Conservation (phyloP, 768 basidiomycete species). For the Hygrophorus russula region DNA sequence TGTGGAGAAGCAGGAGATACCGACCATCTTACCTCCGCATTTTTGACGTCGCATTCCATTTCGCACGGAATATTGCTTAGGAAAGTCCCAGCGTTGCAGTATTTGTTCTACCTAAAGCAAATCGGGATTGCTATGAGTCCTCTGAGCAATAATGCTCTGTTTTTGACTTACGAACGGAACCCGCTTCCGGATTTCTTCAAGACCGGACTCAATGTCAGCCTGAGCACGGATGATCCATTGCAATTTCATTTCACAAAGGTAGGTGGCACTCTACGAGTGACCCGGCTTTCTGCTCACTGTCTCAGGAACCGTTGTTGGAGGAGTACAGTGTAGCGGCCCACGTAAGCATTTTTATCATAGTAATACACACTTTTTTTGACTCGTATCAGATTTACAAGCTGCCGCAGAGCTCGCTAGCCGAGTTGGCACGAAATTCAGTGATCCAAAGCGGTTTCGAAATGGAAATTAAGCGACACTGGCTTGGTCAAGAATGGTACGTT, state of each 20-base stretch:
- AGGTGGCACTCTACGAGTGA: slow-evolving; percentile 9
- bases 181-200: slow-evolving; percentile 97
- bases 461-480: slow-evolving; percentile 93
- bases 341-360: slow-evolving; percentile 30
- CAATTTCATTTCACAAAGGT: slow-evolving; percentile 99
- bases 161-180: slow-evolving; percentile 94
- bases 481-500: slow-evolving; percentile 88
- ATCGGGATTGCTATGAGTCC: slow-evolving; percentile 99
- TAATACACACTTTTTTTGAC: not conserved
- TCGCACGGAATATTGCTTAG: slow-evolving; percentile 98
- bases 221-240: slow-evolving; percentile 91
- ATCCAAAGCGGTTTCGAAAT: slow-evolving; percentile 97
- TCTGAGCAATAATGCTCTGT: slow-evolving; percentile 93
- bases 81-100: slow-evolving; percentile 95
- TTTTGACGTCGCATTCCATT: slow-evolving; percentile 94
- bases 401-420: slow-evolving; percentile 87
- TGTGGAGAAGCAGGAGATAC: slow-evolving; percentile 98
- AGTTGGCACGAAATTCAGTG: slow-evolving; percentile 97
- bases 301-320: slow-evolving; percentile 84
- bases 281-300: not conserved
- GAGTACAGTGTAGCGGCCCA: slow-evolving; percentile 98
- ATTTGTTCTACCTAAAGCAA: slow-evolving; percentile 96
- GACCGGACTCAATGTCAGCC: slow-evolving; percentile 87
- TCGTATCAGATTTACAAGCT: slow-evolving; percentile 83
- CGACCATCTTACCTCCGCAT: slow-evolving; percentile 93